Percentiles rank a stretch among this genome's conserved stretches.
Evolutionary conservation across 805 yeast genomes (phyloP).

Genomic region (Starmerella vaccinii): DNA sequence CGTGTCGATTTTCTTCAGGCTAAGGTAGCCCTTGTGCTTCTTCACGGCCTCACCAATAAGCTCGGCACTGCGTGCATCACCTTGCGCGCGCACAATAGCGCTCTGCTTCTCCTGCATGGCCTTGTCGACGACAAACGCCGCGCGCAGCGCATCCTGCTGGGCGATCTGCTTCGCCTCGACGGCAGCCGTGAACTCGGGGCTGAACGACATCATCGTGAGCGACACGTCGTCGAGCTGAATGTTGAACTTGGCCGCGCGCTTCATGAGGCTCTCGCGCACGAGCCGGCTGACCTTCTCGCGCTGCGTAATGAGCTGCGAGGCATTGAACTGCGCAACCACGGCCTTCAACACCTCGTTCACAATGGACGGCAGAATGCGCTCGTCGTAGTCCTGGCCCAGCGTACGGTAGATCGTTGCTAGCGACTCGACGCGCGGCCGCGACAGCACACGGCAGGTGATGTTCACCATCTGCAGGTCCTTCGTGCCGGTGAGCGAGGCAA

Average conservation of each 20-base stretch:
- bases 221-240: slow-evolving; percentile 90
- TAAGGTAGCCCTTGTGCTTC: slow-evolving; percentile 91
- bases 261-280: slow-evolving; percentile 80
- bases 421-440: slow-evolving; percentile 70
- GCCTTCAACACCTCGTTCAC: slow-evolving; percentile 94
- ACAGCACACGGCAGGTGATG: slow-evolving; percentile 94
- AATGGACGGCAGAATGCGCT: slow-evolving; percentile 93
- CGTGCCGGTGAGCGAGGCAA: slow-evolving; percentile 92
- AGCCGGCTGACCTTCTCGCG: slow-evolving; percentile 90
- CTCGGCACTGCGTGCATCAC: slow-evolving; percentile 97
- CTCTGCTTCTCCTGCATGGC: slow-evolving; percentile 98
- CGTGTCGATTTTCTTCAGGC: slow-evolving; percentile 90
- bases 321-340: slow-evolving; percentile 97
- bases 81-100: slow-evolving; percentile 90
- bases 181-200: slow-evolving; percentile 94
- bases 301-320: slow-evolving; percentile 96
- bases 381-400: slow-evolving; percentile 89
- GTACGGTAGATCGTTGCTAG: slow-evolving; percentile 85
- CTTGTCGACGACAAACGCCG: slow-evolving; percentile 92
- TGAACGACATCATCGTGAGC: slow-evolving; percentile 89
- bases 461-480: slow-evolving; percentile 98
- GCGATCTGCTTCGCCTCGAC: slow-evolving; percentile 99
- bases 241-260: slow-evolving; percentile 85
- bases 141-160: slow-evolving; percentile 98
- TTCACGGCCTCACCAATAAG: slow-evolving; percentile 98